These are phyloP conservation scores for Penstemon newberryi DNA, from an alignment of 257 asterid genomes.

Conservation along the genomic window DNA sequence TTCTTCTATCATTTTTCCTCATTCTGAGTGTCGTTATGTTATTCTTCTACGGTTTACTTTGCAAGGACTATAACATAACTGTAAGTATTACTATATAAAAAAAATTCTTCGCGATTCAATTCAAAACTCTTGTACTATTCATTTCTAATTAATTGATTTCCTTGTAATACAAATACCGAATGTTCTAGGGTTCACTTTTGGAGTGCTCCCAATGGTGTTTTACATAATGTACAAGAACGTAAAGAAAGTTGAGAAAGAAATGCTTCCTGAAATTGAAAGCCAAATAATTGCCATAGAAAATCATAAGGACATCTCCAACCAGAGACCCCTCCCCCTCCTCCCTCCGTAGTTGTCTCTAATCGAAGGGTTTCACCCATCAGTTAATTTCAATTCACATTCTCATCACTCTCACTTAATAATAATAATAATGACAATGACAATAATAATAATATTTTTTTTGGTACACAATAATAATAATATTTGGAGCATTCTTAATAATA, in stretches of 20 bases:
- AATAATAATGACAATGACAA: no score
- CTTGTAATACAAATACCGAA: slow-evolving; percentile 41
- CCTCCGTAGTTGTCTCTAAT: no score
- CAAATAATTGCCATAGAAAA: slow-evolving; percentile 27
- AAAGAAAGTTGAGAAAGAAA: slow-evolving; percentile 29
- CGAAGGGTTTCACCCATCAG: no score
- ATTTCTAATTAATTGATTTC: neutral
- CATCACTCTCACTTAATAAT: no score
- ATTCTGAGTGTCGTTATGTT: slow-evolving; percentile 55
- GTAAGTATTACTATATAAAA: slow-evolving; percentile 30
- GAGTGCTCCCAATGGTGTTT: slow-evolving; percentile 57
- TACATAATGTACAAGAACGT: slow-evolving; percentile 40
- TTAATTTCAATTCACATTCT: no score
- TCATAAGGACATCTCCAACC: neutral
- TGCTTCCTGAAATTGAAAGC: slow-evolving; percentile 21
- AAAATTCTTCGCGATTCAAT: neutral
- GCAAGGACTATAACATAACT: slow-evolving; percentile 51
- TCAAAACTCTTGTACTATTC: no score
- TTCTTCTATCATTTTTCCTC: slow-evolving; percentile 50
- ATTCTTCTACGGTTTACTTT: slow-evolving; percentile 50
- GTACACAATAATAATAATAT: no score
- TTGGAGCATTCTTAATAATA: no score
- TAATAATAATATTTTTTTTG: no score
- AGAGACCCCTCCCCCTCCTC: no score
- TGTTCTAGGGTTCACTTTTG: slow-evolving; percentile 55